Conservation (phyloP, 177 flowering plant species). For the Tripterygium wilfordii region DNA sequence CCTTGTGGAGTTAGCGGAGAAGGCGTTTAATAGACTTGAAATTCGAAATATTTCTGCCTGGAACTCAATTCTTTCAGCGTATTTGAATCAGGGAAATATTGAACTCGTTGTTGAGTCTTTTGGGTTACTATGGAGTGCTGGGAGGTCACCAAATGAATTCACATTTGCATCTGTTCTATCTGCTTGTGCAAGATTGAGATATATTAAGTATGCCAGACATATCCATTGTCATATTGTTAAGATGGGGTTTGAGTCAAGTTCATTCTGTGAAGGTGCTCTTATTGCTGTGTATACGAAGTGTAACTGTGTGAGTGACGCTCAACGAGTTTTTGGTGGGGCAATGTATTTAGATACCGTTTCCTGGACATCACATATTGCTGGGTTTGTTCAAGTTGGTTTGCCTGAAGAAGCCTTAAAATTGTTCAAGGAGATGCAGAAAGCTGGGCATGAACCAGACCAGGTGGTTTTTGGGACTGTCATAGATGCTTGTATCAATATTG, state of each 20-base stretch:
- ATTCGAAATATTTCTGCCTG: conserved; percentile 43
- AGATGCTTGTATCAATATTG: conserved; percentile 48
- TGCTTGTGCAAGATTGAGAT: conserved; percentile 46
- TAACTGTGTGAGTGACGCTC: conserved; percentile 39
- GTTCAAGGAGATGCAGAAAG: conserved; percentile 42
- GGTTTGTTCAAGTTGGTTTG: conserved; percentile 53
- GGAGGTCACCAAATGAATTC: conserved; percentile 44
- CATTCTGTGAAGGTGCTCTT: conserved; percentile 63
- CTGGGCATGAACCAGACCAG: conserved; percentile 50
- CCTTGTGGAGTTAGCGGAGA: conserved; percentile 32
- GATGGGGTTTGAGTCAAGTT: conserved; percentile 43
- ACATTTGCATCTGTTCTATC: conserved; percentile 64
- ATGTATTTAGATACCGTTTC: conserved; percentile 49
- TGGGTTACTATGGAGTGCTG: conserved; percentile 30
- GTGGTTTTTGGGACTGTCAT: conserved; percentile 60
- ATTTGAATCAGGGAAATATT: conserved; percentile 35
- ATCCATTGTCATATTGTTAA: conserved; percentile 60
- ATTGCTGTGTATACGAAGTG: conserved; percentile 79
- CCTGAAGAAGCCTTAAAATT: conserved; percentile 51
- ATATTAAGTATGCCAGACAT: conserved; percentile 39
- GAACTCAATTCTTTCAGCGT: conserved; percentile 62
- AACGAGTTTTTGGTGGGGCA: conserved; percentile 49
- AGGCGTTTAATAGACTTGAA: conserved; percentile 39
- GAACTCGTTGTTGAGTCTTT: conserved; percentile 31
- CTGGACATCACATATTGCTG: conserved; percentile 79